These are phyloP conservation scores for Mortierella sp. DNA, from an alignment of 371 early-diverging fungal species.

Conservation along the genomic window DNA sequence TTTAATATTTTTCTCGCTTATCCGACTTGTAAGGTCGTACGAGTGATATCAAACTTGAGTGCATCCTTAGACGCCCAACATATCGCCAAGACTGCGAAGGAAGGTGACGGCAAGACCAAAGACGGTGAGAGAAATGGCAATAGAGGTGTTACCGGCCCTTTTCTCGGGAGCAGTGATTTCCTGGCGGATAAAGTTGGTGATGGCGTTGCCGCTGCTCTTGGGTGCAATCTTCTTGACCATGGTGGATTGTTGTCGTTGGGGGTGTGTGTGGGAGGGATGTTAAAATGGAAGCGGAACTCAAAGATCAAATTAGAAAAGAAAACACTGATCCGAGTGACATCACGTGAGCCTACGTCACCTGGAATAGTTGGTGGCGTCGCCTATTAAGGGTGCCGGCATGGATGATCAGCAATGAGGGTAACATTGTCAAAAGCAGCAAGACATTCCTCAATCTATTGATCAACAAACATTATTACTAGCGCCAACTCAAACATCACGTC, in stretches of 20 bases:
- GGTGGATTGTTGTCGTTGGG: slow-evolving; percentile 1
- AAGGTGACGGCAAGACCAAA: slow-evolving; percentile 74
- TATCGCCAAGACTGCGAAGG: slow-evolving; percentile 75
- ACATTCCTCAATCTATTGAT: no score
- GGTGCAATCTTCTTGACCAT: slow-evolving; percentile 55
- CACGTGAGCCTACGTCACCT: not conserved
- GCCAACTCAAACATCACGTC: no score
- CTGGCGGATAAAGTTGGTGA: slow-evolving; percentile 57
- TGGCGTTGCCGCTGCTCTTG: slow-evolving; percentile 54
- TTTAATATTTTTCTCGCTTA: not conserved
- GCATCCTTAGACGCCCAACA: slow-evolving; percentile 68
- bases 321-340: not conserved
- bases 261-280: not conserved
- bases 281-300: not conserved
- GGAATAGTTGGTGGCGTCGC: no score
- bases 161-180: slow-evolving; percentile 61
- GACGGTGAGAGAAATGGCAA: slow-evolving; percentile 72
- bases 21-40: no score
- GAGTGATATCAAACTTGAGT: not conserved
- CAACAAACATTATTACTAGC: no score
- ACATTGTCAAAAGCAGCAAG: no score
- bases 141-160: slow-evolving; percentile 68
- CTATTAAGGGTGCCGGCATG: no score
- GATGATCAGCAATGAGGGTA: no score
- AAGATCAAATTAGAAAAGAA: not conserved